Conservation (phyloP, 169 alveolate genomes). For the Ichthyophthirius multifiliis region DNA sequence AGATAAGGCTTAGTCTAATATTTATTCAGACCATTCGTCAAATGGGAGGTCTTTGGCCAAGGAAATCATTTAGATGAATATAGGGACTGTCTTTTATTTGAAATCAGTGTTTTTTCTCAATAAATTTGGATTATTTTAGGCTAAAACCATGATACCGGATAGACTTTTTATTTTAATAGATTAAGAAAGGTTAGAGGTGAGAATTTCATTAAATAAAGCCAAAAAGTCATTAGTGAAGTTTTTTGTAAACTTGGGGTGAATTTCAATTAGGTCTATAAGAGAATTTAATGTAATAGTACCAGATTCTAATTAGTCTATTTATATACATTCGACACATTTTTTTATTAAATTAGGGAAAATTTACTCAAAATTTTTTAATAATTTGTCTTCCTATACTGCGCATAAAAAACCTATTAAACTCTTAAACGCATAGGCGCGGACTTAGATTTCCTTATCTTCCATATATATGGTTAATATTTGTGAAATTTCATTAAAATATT, state of each 20-base stretch:
- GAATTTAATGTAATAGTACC: conserved; percentile 8
- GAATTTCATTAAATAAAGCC: conserved; percentile 27
- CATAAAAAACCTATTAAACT: conserved; percentile 22
- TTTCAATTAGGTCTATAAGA: conserved; percentile 30
- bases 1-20: conserved; percentile 33
- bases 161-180: conserved; percentile 22
- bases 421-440: too few relatives aligned
- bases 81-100: conserved; percentile 8
- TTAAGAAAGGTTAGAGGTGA: not conserved
- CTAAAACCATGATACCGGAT: conserved; percentile 21
- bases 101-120: conserved; percentile 23
- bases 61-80: conserved; percentile 23
- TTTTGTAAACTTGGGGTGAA: conserved; percentile 32
- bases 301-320: conserved; percentile 30
- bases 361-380: conserved; percentile 15
- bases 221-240: conserved; percentile 8
- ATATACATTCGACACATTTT: conserved; percentile 20
- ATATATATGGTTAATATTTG: conserved; percentile 13
- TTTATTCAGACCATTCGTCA: conserved; percentile 30
- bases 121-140: not conserved
- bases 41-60: conserved; percentile 3
- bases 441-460: conserved; percentile 9
- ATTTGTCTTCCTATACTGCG: conserved; percentile 19
- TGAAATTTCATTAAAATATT: conserved; percentile 13
- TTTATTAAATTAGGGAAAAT: conserved; percentile 18